These are phyloP conservation scores for Coniochaeta sp. DNA, from an alignment of 2,329 filamentous ascomycete genomes.

Conservation along the genomic window DNA sequence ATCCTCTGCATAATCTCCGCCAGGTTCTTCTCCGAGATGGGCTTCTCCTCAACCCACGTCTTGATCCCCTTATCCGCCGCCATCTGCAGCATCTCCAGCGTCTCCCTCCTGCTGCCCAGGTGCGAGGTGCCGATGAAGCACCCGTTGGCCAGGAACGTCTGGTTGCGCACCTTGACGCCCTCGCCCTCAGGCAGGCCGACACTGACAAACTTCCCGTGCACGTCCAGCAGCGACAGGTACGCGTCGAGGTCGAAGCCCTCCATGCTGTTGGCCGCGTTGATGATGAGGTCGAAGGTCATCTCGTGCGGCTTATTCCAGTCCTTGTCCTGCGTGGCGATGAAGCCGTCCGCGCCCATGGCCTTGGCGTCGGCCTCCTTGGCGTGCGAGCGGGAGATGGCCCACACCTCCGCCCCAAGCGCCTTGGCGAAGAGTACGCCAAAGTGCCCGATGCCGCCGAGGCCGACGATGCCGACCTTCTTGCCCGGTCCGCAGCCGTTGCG, in stretches of 20 bases:
- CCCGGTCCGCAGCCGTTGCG: slow-evolving; percentile 69
- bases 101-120: slow-evolving; percentile 62
- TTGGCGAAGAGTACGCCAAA: slow-evolving; percentile 64
- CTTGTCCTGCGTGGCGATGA: slow-evolving; percentile 48
- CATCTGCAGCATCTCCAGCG: slow-evolving; percentile 63
- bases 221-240: slow-evolving; percentile 73
- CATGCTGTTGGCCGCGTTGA: slow-evolving; percentile 66
- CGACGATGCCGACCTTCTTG: slow-evolving; percentile 71
- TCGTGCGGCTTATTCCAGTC: slow-evolving; percentile 49
- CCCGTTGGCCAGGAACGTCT: slow-evolving; percentile 69
- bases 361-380: slow-evolving; percentile 51
- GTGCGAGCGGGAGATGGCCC: slow-evolving; percentile 53
- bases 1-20: slow-evolving; percentile 62
- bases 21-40: slow-evolving; percentile 65
- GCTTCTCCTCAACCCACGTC: slow-evolving; percentile 66
- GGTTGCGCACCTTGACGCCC: slow-evolving; percentile 62
- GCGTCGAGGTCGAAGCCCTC: slow-evolving; percentile 59
- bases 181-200: slow-evolving; percentile 75
- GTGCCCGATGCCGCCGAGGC: slow-evolving; percentile 65
- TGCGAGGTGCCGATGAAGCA: slow-evolving; percentile 65
- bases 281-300: slow-evolving; percentile 66
- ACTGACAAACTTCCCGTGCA: slow-evolving; percentile 73
- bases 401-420: slow-evolving; percentile 55
- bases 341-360: slow-evolving; percentile 54
- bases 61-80: slow-evolving; percentile 62